Conservation (phyloP, 768 basidiomycete species). For the Ramaria rubella region DNA sequence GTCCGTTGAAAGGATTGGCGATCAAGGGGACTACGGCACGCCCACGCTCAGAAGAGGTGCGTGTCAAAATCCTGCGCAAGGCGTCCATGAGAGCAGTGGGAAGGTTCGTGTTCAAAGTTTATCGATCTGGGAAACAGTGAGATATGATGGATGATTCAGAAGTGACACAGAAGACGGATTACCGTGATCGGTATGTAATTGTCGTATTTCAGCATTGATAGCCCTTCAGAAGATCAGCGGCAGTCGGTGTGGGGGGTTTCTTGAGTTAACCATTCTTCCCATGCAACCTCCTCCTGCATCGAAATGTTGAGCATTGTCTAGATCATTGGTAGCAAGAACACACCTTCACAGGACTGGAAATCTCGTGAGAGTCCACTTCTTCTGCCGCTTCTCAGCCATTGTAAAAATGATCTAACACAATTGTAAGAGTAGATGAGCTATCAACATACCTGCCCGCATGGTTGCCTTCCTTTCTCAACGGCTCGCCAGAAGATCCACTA, state of each 20-base stretch:
- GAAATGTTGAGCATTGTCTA: constrained; percentile 1
- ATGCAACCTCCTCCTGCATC: constrained; percentile 67
- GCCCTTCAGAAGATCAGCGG: constrained; percentile 39
- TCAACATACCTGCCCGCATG: constrained; percentile 58
- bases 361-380: constrained; percentile 52
- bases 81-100: constrained; percentile 57
- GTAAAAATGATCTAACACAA: constrained; percentile 56
- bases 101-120: constrained; percentile 49
- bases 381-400: constrained; percentile 69
- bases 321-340: background rate
- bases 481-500: constrained; percentile 75
- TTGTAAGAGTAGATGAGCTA: background rate
- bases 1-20: constrained; percentile 57
- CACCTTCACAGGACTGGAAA: constrained; percentile 3
- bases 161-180: constrained; percentile 13
- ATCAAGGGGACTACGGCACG: constrained; percentile 72
- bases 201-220: constrained; percentile 73
- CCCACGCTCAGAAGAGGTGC: constrained; percentile 75
- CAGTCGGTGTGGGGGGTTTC: too few species aligned
- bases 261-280: constrained; percentile 88
- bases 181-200: constrained; percentile 63
- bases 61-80: constrained; percentile 61
- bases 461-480: constrained; percentile 53
- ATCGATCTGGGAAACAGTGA: constrained; percentile 30
- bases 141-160: constrained; percentile 24